Base-by-base conservation (phyloP, 2,329 filamentous ascomycete species). In the Penicillium sp. region DNA sequence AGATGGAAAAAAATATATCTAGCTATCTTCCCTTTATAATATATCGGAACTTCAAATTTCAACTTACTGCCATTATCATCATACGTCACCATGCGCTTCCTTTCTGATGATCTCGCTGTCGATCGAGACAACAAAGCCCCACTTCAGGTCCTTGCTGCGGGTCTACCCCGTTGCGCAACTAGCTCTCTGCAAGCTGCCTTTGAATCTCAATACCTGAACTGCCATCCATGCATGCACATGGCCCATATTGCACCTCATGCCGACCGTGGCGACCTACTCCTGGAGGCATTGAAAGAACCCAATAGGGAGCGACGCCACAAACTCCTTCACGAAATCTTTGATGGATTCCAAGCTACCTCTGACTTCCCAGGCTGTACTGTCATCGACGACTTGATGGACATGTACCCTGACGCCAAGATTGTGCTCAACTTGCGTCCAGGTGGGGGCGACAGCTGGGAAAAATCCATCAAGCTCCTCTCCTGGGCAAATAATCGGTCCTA, bases 101-200 rank as follows among this genome's bases (percentile, higher is more conserved):
- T 61, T 1, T 51, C 37, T 18, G 54, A 61, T 23, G 27, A 18
- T 41, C 51, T 14, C 43, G 46, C 11, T 11, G 8, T 37, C 25
- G 51, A n/a, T 52, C 51, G 8, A 51, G 27, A 2, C 4, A 11
- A 33, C 6, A 45, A 29, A 12, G 12, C 37, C 14, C 25, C 48
- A 14, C 48, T 55, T 3, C 52, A 47, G 11, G 53, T 59, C 15
- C 55, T 61, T 27, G 50, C 41, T n/a, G 54, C 55, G 4, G 57
- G 57, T 4, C 51, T 61, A n/a, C 59, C 57, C 11, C 55, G 50
- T 0, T 56, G 50, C 25, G 53, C 57, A 45, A 61, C 53, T 23
- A 58, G 52, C 4, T 60, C 57, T 5, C 40, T 59, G 18, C 54
- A 59, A 54, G 46, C 58, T n/a, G 56, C 56, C 7, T n/a, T 59